These are phyloP conservation scores for Macrophomina phaseolina DNA, from an alignment of 2,329 filamentous ascomycete genomes.

Conservation along the genomic window DNA sequence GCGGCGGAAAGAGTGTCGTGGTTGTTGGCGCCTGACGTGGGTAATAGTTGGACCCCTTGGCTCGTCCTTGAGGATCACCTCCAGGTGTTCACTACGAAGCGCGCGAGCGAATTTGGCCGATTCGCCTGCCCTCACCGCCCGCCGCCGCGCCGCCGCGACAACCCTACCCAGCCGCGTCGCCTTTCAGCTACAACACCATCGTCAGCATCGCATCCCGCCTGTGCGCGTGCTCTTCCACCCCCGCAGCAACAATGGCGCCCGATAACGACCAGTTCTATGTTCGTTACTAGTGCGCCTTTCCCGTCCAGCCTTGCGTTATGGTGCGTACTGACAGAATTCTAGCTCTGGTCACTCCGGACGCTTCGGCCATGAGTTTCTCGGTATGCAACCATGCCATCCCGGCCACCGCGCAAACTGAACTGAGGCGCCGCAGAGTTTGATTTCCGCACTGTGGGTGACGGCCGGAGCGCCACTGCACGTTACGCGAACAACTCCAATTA, in stretches of 20 bases:
- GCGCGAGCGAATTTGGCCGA: constrained; percentile 27
- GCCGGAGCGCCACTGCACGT: constrained; percentile 87
- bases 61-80: constrained; percentile 28
- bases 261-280: constrained; percentile 88
- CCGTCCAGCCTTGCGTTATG: constrained; percentile 36
- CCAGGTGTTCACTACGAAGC: constrained; percentile 27
- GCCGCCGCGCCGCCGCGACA: constrained; percentile 17
- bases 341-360: constrained; percentile 97
- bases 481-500: constrained; percentile 99
- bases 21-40: constrained; percentile 23
- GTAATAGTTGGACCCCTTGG: constrained; percentile 26
- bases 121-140: constrained; percentile 27
- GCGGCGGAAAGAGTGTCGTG: constrained; percentile 22
- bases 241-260: constrained; percentile 60
- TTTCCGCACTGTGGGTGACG: constrained; percentile 89
- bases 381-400: constrained; percentile 53
- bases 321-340: constrained; percentile 43
- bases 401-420: constrained; percentile 29
- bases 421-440: constrained; percentile 78
- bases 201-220: constrained; percentile 22
- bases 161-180: constrained; percentile 26
- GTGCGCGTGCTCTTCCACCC: constrained; percentile 33
- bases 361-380: constrained; percentile 97
- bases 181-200: constrained; percentile 20
- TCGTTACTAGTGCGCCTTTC: constrained; percentile 84